phyloP scores from a whole-genome alignment of 345 rosid genomes.

The Murraya koenigii region DNA sequence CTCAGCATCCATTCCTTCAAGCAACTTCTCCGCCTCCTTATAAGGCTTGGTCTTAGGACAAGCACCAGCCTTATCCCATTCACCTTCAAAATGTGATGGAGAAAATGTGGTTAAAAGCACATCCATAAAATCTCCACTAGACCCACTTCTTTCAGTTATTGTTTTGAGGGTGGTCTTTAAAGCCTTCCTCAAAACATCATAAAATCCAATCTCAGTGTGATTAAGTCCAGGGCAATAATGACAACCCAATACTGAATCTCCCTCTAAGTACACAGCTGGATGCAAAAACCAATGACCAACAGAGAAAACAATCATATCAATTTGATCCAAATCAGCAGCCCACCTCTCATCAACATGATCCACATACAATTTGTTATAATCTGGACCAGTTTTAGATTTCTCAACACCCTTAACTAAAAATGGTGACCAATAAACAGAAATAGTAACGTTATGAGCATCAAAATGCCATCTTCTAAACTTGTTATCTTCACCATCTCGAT shows the following conservation, averaged over 20 bases:
- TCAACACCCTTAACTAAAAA: constrained; percentile 83
- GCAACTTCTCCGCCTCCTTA: constrained; percentile 48
- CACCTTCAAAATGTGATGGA: constrained; percentile 93
- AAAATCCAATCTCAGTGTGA: constrained; percentile 75
- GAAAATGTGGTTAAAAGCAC: constrained; percentile 73
- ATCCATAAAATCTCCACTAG: constrained; percentile 20
- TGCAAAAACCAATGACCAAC: constrained; percentile 94
- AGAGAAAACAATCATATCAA: constrained; percentile 65
- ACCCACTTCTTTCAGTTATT: constrained; percentile 32
- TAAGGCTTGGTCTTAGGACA: constrained; percentile 80
- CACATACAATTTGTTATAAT: constrained; percentile 63
- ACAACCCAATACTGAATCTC: constrained; percentile 67
- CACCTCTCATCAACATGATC: constrained; percentile 77
- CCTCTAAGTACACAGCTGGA: constrained; percentile 79
- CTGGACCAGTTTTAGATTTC: constrained; percentile 58
- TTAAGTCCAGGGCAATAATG: constrained; percentile 76
- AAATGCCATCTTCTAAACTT: constrained; percentile 82
- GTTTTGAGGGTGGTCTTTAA: constrained; percentile 60
- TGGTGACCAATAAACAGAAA: constrained; percentile 95
- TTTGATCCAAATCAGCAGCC: constrained; percentile 55
- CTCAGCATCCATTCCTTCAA: constrained; percentile 80
- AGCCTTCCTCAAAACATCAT: constrained; percentile 69
- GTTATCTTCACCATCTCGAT: constrained; percentile 65
- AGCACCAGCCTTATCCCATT: constrained; percentile 91
- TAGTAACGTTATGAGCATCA: constrained; percentile 43